phyloP scores from a whole-genome alignment of 1,284 basidiomycete genomes.

The Anthracocystis setariae region DNA sequence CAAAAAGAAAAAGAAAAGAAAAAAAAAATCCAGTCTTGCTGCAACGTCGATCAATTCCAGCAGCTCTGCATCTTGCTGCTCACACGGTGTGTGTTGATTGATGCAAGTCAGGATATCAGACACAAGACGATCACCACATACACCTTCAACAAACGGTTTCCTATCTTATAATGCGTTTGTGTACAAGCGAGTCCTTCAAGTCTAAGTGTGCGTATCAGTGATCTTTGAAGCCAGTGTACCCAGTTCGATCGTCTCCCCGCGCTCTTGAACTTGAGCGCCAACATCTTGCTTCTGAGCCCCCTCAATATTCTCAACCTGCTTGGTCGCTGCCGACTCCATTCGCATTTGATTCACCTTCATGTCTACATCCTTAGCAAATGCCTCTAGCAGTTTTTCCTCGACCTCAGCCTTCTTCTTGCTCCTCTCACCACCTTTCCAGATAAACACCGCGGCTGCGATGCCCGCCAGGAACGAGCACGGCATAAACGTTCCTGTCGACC shows the following conservation, averaged over 20 bases:
- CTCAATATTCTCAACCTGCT: not conserved
- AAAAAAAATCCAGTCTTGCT: no score
- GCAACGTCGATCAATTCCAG: no score
- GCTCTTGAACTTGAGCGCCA: not conserved
- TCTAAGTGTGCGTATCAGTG: not conserved
- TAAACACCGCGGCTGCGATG: conserved; percentile 78
- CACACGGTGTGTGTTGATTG: no score
- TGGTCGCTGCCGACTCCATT: not conserved
- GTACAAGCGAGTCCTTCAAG: no score
- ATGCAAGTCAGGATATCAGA: no score
- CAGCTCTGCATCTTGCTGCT: no score
- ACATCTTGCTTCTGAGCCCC: not conserved
- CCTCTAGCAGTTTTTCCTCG: conserved; percentile 74
- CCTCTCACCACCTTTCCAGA: conserved; percentile 79
- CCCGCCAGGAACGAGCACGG: conserved; percentile 80
- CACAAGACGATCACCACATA: no score
- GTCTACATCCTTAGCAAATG: conserved; percentile 43
- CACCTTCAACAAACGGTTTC: no score
- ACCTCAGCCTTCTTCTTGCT: conserved; percentile 82
- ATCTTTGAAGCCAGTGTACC: conserved; percentile 1
- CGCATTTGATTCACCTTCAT: conserved; percentile 21
- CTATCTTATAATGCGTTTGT: no score
- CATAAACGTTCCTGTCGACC: conserved; percentile 76
- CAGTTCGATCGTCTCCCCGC: not conserved
- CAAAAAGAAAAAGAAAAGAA: no score